Evolutionary conservation across 1,284 basidiomycete species (phyloP).

Genomic region (Boletus subluridellus): DNA sequence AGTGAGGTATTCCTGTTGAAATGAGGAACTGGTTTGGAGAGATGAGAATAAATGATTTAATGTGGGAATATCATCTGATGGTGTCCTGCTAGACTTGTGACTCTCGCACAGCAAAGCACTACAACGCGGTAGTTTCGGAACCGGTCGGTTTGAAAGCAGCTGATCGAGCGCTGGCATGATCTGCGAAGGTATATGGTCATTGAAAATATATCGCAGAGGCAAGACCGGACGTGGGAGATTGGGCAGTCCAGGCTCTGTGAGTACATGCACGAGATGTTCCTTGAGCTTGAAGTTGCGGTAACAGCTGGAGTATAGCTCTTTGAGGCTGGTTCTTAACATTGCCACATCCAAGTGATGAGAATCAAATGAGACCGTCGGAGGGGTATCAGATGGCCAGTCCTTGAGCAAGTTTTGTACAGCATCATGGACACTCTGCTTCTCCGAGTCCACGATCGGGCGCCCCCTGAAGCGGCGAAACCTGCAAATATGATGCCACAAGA

Average conservation of each 20-base stretch:
- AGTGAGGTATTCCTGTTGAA: neutral
- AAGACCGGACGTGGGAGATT: neutral
- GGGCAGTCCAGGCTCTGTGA: no score
- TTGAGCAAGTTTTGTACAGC: no score
- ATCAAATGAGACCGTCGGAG: no score
- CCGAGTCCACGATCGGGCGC: no score
- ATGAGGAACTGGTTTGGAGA: neutral
- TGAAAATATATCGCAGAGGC: neutral
- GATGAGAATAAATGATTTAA: neutral
- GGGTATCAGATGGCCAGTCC: no score
- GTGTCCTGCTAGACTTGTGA: no score
- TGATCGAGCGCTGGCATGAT: conserved; percentile 1
- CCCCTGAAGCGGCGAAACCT: neutral
- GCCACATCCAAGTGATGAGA: no score
- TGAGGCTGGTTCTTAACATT: no score
- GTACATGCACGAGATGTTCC: no score
- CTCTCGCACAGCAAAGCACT: neutral
- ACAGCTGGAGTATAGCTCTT: no score
- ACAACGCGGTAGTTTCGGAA: neutral
- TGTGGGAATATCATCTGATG: neutral
- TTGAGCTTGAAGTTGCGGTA: no score
- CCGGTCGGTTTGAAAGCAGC: neutral
- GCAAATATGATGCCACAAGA: neutral
- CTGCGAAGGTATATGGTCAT: neutral
- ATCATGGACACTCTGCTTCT: no score